These are phyloP conservation scores for Podila clonocystis DNA, from an alignment of 192 early-diverging fungal genomes.

Conservation along the genomic window DNA sequence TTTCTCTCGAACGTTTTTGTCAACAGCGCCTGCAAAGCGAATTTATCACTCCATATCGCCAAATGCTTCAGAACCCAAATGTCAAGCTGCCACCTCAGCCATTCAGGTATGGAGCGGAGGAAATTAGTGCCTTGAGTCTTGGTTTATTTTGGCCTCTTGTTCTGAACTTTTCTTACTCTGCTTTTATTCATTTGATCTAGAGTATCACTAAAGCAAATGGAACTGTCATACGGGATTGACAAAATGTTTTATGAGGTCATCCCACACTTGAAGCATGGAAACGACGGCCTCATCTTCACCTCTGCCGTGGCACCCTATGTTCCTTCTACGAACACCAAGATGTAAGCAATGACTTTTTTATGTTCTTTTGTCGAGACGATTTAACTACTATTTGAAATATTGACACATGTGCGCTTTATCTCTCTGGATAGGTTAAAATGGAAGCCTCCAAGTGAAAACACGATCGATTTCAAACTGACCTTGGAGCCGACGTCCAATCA, in stretches of 20 bases:
- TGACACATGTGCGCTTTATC: neutral
- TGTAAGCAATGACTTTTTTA: conserved; percentile 54
- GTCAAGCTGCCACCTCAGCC: conserved; percentile 59
- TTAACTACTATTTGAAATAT: no score
- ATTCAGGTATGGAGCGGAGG: conserved; percentile 25
- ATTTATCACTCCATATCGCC: conserved; percentile 72
- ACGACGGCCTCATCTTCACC: conserved; percentile 83
- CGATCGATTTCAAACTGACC: conserved; percentile 76
- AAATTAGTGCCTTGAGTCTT: neutral
- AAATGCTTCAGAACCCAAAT: conserved; percentile 58
- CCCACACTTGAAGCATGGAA: conserved; percentile 71
- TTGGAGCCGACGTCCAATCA: conserved; percentile 36
- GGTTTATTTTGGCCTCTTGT: neutral
- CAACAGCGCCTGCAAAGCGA: conserved; percentile 68
- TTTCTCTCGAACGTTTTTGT: neutral
- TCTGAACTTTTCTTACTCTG: neutral
- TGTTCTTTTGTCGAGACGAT: neutral
- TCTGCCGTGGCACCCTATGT: conserved; percentile 68
- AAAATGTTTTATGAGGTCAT: conserved; percentile 66
- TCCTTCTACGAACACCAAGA: conserved; percentile 72
- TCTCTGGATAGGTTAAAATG: conserved; percentile 75
- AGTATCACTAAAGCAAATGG: conserved; percentile 73
- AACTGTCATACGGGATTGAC: conserved; percentile 71
- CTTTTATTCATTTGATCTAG: conserved; percentile 29
- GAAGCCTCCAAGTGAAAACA: conserved; percentile 87